A percentile compares a stretch with the other conserved stretches of the same genome.
These are phyloP conservation scores for Nicotiana benthamiana DNA, from an alignment of 257 asterid genomes.

Conservation along the genomic window DNA sequence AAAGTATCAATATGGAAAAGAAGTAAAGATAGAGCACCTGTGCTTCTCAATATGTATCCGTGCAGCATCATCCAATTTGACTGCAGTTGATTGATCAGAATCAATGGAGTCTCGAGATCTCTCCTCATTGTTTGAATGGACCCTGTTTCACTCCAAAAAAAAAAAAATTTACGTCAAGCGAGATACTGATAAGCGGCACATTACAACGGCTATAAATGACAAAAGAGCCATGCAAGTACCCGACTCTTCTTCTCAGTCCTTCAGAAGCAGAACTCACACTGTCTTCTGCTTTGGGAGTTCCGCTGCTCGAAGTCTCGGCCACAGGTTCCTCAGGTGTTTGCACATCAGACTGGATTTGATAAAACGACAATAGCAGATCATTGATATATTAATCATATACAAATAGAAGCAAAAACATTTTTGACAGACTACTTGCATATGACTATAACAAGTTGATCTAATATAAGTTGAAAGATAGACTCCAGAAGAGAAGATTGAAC, in stretches of 20 bases:
- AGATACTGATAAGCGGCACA: not conserved
- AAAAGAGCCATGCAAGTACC: constrained; percentile 23
- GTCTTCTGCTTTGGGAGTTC: constrained; percentile 44
- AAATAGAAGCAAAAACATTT: not conserved
- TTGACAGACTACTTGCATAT: not conserved
- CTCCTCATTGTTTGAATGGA: constrained; percentile 33
- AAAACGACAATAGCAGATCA: constrained; percentile 3
- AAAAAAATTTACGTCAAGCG: constrained; percentile 15
- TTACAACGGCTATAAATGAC: not conserved
- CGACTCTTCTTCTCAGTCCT: constrained; percentile 79
- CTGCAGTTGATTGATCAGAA: constrained; percentile 34
- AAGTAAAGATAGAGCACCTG: constrained; percentile 34
- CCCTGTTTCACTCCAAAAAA: constrained; percentile 32
- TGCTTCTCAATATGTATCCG: constrained; percentile 76
- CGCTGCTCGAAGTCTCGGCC: constrained; percentile 28
- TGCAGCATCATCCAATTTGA: constrained; percentile 81
- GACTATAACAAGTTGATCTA: not conserved
- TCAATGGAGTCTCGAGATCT: constrained; percentile 30
- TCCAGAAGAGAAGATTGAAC: not conserved
- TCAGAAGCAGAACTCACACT: constrained; percentile 35
- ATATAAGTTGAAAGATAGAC: not conserved
- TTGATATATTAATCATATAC: constrained; percentile 4
- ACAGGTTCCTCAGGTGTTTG: constrained; percentile 35
- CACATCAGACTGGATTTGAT: constrained; percentile 35
- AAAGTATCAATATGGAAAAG: not conserved